Percentiles rank a stretch among this genome's conserved stretches.
Evolutionary conservation across 164 flowering plant species (phyloP).

Genomic region (Tetrastigma voinierianum): DNA sequence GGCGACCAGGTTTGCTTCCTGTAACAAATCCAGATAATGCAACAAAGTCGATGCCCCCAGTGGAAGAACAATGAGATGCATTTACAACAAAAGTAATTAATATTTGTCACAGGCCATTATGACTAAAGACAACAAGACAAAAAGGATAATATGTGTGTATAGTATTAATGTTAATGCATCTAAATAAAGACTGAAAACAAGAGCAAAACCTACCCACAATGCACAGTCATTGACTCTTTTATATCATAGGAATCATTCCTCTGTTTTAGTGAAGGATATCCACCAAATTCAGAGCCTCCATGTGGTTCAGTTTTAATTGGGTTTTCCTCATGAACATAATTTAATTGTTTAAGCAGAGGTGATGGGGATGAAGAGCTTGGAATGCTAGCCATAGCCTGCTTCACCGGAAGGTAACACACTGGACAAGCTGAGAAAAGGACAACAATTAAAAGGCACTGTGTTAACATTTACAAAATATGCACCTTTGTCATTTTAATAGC

Average conservation of each 20-base stretch:
- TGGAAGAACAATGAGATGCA: neutral
- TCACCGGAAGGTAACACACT: constrained; percentile 88
- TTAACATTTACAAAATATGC: neutral
- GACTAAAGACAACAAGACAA: neutral
- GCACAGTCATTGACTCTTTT: constrained; percentile 44
- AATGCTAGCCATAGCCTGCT: constrained; percentile 71
- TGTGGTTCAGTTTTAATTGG: constrained; percentile 41
- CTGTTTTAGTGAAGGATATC: constrained; percentile 42
- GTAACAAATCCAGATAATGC: constrained; percentile 40
- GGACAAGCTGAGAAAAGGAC: constrained; percentile 69
- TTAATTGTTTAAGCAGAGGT: constrained; percentile 62
- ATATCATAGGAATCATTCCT: constrained; percentile 40
- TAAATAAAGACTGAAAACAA: neutral
- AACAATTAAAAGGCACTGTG: constrained; percentile 3
- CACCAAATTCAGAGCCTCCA: constrained; percentile 54
- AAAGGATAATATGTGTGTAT: neutral
- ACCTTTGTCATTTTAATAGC: neutral
- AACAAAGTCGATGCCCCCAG: neutral
- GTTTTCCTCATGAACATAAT: constrained; percentile 60
- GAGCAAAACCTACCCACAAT: constrained; percentile 42
- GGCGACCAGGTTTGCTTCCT: constrained; percentile 42
- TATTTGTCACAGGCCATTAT: neutral
- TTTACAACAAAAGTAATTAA: neutral
- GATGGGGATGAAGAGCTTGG: constrained; percentile 60
- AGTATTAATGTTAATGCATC: neutral